Evolutionary conservation across 2,329 filamentous ascomycete species (phyloP).

Genomic region (Cladosporium velox): DNA sequence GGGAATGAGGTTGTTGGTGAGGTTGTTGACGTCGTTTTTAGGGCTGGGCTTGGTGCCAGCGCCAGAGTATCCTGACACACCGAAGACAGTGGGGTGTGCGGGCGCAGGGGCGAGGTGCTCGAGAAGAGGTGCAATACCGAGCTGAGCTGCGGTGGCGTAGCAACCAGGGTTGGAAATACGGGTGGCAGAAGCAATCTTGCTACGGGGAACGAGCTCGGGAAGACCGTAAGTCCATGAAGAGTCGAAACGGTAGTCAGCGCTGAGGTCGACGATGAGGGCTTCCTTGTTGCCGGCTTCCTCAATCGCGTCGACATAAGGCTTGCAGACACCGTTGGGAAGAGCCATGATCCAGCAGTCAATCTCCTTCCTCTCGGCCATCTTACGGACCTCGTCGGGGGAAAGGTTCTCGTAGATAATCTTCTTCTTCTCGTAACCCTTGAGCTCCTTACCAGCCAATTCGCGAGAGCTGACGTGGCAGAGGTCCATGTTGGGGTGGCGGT

Average conservation of each 20-base stretch:
- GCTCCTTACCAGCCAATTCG: conserved; percentile 81
- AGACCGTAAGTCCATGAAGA: conserved; percentile 84
- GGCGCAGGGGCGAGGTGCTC: conserved; percentile 63
- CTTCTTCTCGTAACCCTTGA: conserved; percentile 87
- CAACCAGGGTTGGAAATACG: conserved; percentile 93
- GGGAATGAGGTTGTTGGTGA: conserved; percentile 85
- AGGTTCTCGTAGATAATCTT: conserved; percentile 92
- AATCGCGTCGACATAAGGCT: conserved; percentile 88
- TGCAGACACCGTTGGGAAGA: conserved; percentile 90
- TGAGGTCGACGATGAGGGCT: conserved; percentile 87
- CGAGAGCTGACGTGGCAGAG: conserved; percentile 90
- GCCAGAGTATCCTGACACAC: conserved; percentile 90
- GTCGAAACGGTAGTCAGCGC: conserved; percentile 95
- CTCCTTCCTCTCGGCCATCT: conserved; percentile 79
- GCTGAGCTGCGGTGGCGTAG: conserved; percentile 89
- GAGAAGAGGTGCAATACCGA: conserved; percentile 81
- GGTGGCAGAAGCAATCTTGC: conserved; percentile 73
- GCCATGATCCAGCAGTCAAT: conserved; percentile 99
- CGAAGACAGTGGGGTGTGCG: conserved; percentile 80
- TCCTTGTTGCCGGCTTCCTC: conserved; percentile 65
- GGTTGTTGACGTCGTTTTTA: conserved; percentile 85
- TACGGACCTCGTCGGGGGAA: conserved; percentile 78
- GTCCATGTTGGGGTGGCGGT: conserved; percentile 86
- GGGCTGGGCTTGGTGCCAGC: conserved; percentile 91
- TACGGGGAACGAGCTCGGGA: conserved; percentile 78